Evolutionary conservation across 306 rosid genomes (phyloP), one percentile per base, ranked within the genome.

Genomic region (Vigna reflexopilosa): DNA sequence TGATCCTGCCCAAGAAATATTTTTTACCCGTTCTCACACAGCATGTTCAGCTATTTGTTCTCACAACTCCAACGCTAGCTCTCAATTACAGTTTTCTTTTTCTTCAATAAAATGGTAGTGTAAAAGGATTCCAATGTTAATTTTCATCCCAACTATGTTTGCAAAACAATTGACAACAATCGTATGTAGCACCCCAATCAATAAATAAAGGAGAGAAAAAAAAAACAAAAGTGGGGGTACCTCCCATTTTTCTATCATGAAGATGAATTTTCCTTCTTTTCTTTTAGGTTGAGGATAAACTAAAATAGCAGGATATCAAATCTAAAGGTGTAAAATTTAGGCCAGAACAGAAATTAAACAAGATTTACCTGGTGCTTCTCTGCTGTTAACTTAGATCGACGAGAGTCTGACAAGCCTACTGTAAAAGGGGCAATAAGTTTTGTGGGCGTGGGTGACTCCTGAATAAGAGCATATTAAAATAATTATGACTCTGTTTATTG

Each of bases 381-480:
- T 45, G 87, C 89, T 2, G 90, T 84, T 64, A 90, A 77, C 83
- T 90, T 95, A 20, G 94, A 55, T 79, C 90, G 96, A 28, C 86
- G 96, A 76, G 98, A 88, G 84, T 95, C 99, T 10, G 99, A 86
- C 59, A 85, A 72, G 77, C 87, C 86, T 50, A 85, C 85, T 70
- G 93, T 79, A 77, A 67, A 87, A 4, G 97, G 81, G 71, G 85
- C 63, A 56, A 88, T 80, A 68, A 83, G 79, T 85, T 93, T 95
- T 74, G 98, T 85, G 28, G 98, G 98, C 8, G 99, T 93, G 59
- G 99, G 96, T 65, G 98, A 86, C 79, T 93, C 99, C 99, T 95
- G 86, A 81, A 58, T 57, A 28, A 26, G 15, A 80, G 32, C 59
- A 82, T 40, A 71, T 48, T 13, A 79, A 28, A 26, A 75, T 45